A percentile compares a stretch with the other conserved stretches of the same genome.
Evolutionary conservation across 2,329 filamentous ascomycete genomes (phyloP).

Genomic region (Alternaria ventricosa): DNA sequence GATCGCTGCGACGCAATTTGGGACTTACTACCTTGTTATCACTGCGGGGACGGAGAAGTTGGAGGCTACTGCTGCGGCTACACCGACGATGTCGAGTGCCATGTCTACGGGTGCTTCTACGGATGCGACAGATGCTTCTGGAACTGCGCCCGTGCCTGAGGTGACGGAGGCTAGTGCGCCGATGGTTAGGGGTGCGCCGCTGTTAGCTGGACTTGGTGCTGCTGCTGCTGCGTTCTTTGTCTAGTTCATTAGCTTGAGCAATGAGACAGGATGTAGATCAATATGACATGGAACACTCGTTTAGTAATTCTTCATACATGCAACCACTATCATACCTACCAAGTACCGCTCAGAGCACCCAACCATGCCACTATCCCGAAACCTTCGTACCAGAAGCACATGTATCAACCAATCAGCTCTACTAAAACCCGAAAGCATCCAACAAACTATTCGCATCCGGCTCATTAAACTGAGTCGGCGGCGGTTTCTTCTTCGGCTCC

Average conservation of each 20-base stretch:
- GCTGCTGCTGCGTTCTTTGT: neutral
- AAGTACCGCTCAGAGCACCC: neutral
- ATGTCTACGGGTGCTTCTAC: neutral
- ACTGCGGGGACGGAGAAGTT: conserved; percentile 1
- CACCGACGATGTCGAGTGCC: neutral
- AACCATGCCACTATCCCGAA: neutral
- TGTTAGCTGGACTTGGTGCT: neutral
- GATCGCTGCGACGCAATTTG: neutral
- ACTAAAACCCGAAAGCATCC: conserved; percentile 89
- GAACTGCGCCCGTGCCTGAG: neutral
- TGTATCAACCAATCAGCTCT: neutral
- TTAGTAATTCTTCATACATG: neutral
- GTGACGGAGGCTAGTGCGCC: neutral
- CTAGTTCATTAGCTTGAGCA: neutral
- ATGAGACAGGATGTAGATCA: neutral
- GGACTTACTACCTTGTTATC: neutral
- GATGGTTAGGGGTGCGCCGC: neutral
- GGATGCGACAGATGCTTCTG: neutral
- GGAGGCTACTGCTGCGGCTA: neutral
- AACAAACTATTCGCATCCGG: conserved; percentile 88
- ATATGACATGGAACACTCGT: neutral
- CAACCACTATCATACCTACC: neutral
- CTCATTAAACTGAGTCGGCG: conserved; percentile 84
- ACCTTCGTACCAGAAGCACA: neutral
- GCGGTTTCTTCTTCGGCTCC: conserved; percentile 57